Evolutionary conservation across 257 asterid genomes (phyloP).

Genomic region (Cynanchum wilfordii): DNA sequence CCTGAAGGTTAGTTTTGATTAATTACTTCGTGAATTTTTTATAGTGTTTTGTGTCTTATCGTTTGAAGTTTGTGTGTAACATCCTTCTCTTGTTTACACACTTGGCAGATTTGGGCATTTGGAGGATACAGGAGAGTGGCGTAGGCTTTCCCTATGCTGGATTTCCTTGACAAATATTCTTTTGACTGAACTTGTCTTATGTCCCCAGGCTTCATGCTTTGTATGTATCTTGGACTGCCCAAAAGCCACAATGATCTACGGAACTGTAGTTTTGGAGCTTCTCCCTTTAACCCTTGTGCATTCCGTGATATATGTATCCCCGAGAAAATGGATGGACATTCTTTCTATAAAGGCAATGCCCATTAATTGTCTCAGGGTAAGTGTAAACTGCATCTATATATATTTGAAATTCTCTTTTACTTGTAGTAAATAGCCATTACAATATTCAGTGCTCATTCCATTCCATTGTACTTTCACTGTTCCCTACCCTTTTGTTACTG

Average conservation of each 20-base stretch:
- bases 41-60: neutral
- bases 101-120: constrained; percentile 90
- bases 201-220: neutral
- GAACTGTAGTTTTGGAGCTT: neutral
- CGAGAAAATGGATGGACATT: constrained; percentile 6
- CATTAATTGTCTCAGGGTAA: neutral
- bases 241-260: constrained; percentile 2
- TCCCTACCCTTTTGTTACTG: neutral
- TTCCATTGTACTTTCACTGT: neutral
- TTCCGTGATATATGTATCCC: neutral
- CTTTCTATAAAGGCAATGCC: neutral
- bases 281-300: constrained; percentile 6
- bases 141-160: constrained; percentile 16
- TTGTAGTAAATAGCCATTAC: neutral
- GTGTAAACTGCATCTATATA: neutral
- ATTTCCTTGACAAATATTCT: constrained; percentile 8
- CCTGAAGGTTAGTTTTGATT: constrained; percentile 64
- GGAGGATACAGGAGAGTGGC: constrained; percentile 89
- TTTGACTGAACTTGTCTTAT: neutral
- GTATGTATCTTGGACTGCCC: constrained; percentile 3
- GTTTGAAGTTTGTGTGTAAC: neutral
- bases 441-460: too few species aligned
- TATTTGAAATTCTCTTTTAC: neutral
- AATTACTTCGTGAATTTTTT: neutral
- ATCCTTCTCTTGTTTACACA: neutral